A percentile compares a stretch with the other conserved stretches of the same genome.
Evolutionary conservation across 371 early-diverging fungal species (phyloP).

Genomic region (Mortierella sp.): DNA sequence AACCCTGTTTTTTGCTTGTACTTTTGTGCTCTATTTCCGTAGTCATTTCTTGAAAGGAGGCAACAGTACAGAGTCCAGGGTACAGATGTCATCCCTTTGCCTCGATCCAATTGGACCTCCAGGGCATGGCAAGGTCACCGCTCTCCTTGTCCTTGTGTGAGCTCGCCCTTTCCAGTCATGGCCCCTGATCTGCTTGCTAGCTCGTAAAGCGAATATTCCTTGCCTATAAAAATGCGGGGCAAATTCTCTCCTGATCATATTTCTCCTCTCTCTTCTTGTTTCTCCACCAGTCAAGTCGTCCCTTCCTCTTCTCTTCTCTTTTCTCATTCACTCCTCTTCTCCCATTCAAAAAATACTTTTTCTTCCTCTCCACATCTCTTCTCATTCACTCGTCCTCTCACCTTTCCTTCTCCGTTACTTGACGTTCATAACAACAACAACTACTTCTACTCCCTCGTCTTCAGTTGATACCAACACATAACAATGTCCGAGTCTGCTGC

Average conservation of each 20-base stretch:
- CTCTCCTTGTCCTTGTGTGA: no score
- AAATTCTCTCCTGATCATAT: slow-evolving; percentile 6
- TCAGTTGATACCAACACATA: slow-evolving; percentile 9
- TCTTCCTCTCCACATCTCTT: neutral
- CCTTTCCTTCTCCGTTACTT: neutral
- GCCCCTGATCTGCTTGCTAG: neutral
- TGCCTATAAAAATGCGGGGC: slow-evolving; percentile 2
- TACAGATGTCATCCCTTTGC: neutral
- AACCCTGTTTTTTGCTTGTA: slow-evolving; percentile 10
- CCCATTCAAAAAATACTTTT: neutral
- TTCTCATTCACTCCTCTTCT: neutral
- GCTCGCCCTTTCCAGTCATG: neutral
- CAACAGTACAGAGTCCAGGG: neutral
- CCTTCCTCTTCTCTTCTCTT: neutral
- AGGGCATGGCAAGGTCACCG: neutral
- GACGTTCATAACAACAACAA: neutral
- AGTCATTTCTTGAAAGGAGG: neutral
- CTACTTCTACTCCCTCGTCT: neutral
- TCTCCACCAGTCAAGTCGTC: slow-evolving; percentile 9
- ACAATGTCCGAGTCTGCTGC: slow-evolving; percentile 51
- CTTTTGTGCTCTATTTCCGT: neutral
- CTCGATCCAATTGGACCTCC: neutral
- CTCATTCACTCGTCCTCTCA: neutral
- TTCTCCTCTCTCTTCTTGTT: neutral
- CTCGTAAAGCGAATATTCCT: neutral